Evolutionary conservation across 1,284 basidiomycete species (phyloP).

Genomic region (Cryptococcus wingfieldii): DNA sequence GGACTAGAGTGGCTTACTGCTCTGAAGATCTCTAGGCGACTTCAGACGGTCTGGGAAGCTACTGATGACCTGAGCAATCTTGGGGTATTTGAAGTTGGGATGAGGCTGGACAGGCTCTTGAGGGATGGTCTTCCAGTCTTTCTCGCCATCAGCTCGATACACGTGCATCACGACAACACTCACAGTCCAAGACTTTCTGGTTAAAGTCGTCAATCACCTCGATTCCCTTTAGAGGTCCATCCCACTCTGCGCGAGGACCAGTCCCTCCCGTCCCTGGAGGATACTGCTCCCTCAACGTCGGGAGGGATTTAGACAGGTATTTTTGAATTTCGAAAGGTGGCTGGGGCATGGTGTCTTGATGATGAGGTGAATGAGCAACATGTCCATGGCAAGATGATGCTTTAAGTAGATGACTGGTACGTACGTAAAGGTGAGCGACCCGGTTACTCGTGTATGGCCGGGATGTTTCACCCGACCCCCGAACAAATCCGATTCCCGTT

Average conservation of each 20-base stretch:
- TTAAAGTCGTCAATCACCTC: constrained; percentile 43
- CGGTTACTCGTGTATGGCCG: too few species aligned
- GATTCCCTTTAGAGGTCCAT: constrained; percentile 41
- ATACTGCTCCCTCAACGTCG: constrained; percentile 40
- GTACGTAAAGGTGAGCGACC: too few species aligned
- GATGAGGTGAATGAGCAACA: background rate
- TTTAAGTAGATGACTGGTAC: too few species aligned
- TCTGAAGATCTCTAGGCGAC: constrained; percentile 43
- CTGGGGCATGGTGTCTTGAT: constrained; percentile 43
- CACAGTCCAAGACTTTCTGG: constrained; percentile 39
- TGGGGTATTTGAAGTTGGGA: constrained; percentile 47
- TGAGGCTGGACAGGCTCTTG: constrained; percentile 37
- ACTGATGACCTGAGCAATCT: constrained; percentile 38
- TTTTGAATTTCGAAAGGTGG: constrained; percentile 44
- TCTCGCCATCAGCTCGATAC: background rate
- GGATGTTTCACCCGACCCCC: too few species aligned
- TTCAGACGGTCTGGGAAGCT: constrained; percentile 42
- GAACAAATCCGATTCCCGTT: too few species aligned
- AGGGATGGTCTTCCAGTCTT: constrained; percentile 26
- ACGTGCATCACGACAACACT: constrained; percentile 14
- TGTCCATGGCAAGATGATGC: too few species aligned
- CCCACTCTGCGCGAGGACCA: constrained; percentile 40
- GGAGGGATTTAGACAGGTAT: constrained; percentile 42
- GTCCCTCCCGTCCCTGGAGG: constrained; percentile 49
- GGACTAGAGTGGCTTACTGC: constrained; percentile 27